These are phyloP conservation scores for Gilbertella persicaria DNA, from an alignment of 371 early-diverging fungal genomes.

Conservation along the genomic window DNA sequence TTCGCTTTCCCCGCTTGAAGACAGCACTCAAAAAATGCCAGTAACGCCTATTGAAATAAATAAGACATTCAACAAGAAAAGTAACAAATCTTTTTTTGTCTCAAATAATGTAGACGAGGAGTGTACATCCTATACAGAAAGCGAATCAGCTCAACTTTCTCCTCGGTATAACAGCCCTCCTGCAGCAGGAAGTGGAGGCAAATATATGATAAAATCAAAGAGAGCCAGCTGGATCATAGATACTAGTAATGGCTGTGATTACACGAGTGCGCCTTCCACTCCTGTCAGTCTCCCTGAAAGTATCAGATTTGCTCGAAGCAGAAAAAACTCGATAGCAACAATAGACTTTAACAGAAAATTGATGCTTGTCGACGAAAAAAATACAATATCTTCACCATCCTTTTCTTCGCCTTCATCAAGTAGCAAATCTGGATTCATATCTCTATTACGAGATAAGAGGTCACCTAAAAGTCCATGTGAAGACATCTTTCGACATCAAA, in stretches of 20 bases:
- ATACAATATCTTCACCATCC: neutral
- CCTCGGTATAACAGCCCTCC: conserved; percentile 29
- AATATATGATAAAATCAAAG: conserved; percentile 32
- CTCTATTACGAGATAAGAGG: conserved; percentile 8
- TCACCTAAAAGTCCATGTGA: neutral
- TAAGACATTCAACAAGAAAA: neutral
- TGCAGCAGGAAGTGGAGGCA: conserved; percentile 27
- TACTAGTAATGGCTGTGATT: conserved; percentile 7
- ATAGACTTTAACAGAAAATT: neutral
- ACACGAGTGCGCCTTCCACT: conserved; percentile 20
- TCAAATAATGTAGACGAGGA: conserved; percentile 10
- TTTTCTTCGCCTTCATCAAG: neutral
- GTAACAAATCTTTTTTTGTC: conserved; percentile 1
- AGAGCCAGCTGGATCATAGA: conserved; percentile 32
- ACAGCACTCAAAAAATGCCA: conserved; percentile 1
- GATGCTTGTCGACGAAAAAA: neutral
- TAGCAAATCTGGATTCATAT: conserved; percentile 4
- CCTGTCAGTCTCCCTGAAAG: conserved; percentile 21
- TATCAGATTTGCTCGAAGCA: conserved; percentile 8
- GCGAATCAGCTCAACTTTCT: conserved; percentile 6
- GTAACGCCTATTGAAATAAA: neutral
- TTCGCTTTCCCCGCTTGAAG: conserved; percentile 7
- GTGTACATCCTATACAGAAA: conserved; percentile 9
- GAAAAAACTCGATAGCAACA: conserved; percentile 6
- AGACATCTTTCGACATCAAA: neutral